phyloP scores from a whole-genome alignment of 75 land plant species.

The Pinus taeda region DNA sequence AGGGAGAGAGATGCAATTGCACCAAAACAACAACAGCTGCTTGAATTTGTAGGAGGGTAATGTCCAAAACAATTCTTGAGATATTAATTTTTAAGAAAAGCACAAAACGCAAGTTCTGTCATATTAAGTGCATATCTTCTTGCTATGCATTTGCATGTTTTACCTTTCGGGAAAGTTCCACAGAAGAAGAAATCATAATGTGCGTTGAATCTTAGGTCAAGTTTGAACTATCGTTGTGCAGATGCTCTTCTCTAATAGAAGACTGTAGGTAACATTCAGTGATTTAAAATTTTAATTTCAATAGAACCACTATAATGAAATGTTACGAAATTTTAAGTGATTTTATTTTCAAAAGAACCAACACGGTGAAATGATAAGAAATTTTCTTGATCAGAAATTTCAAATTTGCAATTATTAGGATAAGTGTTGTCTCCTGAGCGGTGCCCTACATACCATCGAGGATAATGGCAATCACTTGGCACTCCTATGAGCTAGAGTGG shows the following conservation, averaged over 20 bases:
- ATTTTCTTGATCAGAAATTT: not conserved
- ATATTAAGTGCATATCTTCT: not conserved
- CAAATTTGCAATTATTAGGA: not conserved
- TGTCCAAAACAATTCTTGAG: not conserved
- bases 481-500: not conserved
- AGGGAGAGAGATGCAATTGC: slow-evolving; percentile 67
- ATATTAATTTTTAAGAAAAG: not conserved
- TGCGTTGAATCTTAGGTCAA: not conserved
- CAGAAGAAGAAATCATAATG: not conserved
- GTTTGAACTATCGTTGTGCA: not conserved
- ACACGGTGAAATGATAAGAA: not conserved
- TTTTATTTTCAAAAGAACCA: not conserved
- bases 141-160: not conserved
- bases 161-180: not conserved
- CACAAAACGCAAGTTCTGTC: not conserved
- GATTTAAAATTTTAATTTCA: not conserved
- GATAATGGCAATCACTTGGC: too few species aligned
- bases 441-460: not conserved
- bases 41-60: slow-evolving; percentile 86
- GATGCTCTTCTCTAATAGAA: too few species aligned
- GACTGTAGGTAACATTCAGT: not conserved
- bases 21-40: slow-evolving; percentile 89
- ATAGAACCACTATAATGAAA: not conserved
- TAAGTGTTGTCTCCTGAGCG: not conserved
- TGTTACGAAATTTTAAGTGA: not conserved